Base-by-base conservation (phyloP, 345 rosid species). In the Psidium guajava region DNA sequence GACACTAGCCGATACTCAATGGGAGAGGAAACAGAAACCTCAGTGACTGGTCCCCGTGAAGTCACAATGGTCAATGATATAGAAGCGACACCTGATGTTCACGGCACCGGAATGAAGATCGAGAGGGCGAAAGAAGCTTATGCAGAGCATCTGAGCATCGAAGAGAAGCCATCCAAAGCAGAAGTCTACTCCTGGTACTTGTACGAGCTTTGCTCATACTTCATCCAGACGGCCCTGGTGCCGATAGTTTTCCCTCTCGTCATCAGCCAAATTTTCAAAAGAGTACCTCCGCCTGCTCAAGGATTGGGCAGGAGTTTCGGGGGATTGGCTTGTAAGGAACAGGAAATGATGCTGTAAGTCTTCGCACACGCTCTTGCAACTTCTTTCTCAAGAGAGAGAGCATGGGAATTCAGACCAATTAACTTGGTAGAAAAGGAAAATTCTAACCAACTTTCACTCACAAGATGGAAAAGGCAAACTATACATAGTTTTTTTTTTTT, bases 211-310 rank as follows among this genome's bases (percentile, higher is more conserved):
- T 90, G 95, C 87, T 88, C 96, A 18, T 85, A 91, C 83, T 93
- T 90, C 47, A 86, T 92, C 55, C 89, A 89, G 44, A 88, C 92
- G 2, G 86, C 81, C 44, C 88, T 94, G 8, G 55, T 92, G 52
- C 95, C 96, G 2, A 64, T 92, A 2, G 88, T 93, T 25, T 92
- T 94, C 87, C 91, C 96, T 16, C 91, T 94, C 49, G 87, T 92
- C 86, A 89, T 92, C 82, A 83, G 91, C 82, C 88, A 91, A 58
- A 88, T 89, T 75, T 61, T 0, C 36, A 83, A 88, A 56, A 59
- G 87, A 21, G 69, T 54, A 8, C 47, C 69, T 27, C 75, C 27
- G 75, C 87, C 87, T 28, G 47, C 64, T 54, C 83, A 14, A 27
- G 85, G 85, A 40, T 86, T 74, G 83, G 44, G 54, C 51, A 53